A percentile compares a stretch with the other conserved stretches of the same genome.
Conservation (phyloP, 192 early-diverging fungal genomes). For the Backusella luteola region DNA sequence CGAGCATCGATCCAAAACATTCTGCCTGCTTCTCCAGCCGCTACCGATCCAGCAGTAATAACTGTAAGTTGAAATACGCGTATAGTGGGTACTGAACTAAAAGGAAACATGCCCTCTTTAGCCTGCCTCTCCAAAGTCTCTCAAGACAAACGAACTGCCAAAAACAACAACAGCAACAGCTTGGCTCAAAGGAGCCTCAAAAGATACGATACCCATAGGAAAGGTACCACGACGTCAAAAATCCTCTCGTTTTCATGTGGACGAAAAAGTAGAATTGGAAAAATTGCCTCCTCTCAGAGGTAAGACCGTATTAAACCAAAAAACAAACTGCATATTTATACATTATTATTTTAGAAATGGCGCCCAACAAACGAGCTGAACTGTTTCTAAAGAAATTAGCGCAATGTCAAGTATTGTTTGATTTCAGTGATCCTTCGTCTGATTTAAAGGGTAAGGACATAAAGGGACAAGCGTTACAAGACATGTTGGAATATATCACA, state of each 20-base stretch:
- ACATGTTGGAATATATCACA: constrained; percentile 92
- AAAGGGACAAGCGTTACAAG: constrained; percentile 86
- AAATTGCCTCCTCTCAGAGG: constrained; percentile 74
- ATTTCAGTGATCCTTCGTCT: constrained; percentile 89
- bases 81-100: neutral
- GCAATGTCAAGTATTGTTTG: constrained; percentile 93
- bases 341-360: constrained; percentile 57
- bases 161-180: constrained; percentile 15
- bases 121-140: neutral
- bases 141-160: neutral
- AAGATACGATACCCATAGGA: constrained; percentile 73
- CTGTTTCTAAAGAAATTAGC: constrained; percentile 87
- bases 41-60: neutral
- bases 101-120: neutral
- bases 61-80: neutral
- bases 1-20: constrained; percentile 14
- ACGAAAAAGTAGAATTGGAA: constrained; percentile 73
- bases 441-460: constrained; percentile 96
- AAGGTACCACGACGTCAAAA: constrained; percentile 81
- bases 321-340: neutral
- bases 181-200: constrained; percentile 52
- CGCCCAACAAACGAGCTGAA: constrained; percentile 78
- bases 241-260: constrained; percentile 86
- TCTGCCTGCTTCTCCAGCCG: neutral
- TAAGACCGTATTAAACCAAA: constrained; percentile 23